Evolutionary conservation across 208 protist species (phyloP).

Genomic region (Trichomonas vaginalis): DNA sequence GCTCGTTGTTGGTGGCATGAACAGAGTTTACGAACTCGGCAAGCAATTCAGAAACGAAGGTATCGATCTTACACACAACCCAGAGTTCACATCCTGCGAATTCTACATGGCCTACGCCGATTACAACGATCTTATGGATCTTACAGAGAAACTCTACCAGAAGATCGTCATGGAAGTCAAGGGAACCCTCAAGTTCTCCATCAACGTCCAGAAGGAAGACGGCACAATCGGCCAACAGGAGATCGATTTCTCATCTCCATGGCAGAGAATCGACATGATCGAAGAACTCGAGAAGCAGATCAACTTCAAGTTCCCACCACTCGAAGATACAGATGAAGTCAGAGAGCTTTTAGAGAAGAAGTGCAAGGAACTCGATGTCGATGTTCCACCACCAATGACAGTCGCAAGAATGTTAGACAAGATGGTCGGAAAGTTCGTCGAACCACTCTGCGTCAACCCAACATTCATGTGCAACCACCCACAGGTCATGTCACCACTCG

Average conservation of each 20-base stretch:
- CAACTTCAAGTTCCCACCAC: constrained; percentile 52
- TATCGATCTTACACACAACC: constrained; percentile 91
- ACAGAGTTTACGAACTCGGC: constrained; percentile 98
- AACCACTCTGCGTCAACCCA: constrained; percentile 61
- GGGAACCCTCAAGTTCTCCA: constrained; percentile 69
- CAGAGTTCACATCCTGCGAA: constrained; percentile 99
- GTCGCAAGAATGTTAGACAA: constrained; percentile 88
- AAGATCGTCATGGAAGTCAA: constrained; percentile 73
- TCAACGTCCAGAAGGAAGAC: constrained; percentile 43
- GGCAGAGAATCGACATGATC: constrained; percentile 80
- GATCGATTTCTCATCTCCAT: constrained; percentile 97
- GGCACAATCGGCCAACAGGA: neutral
- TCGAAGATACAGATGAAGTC: neutral
- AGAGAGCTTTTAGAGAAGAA: constrained; percentile 56
- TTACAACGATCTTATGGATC: constrained; percentile 93
- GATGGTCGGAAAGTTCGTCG: constrained; percentile 31
- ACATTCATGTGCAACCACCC: constrained; percentile 98
- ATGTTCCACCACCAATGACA: constrained; percentile 73
- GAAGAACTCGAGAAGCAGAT: constrained; percentile 69
- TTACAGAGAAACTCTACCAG: constrained; percentile 74
- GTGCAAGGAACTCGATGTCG: constrained; percentile 49
- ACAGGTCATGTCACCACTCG: constrained; percentile 94
- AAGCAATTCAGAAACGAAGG: constrained; percentile 96
- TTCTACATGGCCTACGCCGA: constrained; percentile 78
- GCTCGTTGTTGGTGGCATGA: constrained; percentile 93